Base-by-base conservation (phyloP, 352 stramenopile species). In the Pythium sukuiense region DNA sequence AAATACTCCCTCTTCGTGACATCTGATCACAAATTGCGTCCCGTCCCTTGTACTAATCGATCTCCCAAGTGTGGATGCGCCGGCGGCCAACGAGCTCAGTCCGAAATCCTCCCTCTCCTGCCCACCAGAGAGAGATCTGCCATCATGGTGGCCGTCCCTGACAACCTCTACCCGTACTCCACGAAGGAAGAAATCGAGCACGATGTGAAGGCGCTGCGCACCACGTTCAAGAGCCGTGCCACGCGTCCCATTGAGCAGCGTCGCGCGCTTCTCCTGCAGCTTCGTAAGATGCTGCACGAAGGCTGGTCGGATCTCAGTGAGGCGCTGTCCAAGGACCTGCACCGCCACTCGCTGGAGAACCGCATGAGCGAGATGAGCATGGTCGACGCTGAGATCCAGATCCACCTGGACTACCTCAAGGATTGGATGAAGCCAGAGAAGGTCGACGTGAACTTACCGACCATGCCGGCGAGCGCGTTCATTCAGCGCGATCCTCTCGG, bases 401-500 rank as follows among this genome's bases (percentile, higher is more conserved):
- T 89, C 32, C 73, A 89, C 33, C 65, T 92, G 18, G 80, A 89
- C 65, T 81, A 85, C 61, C 59, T 92, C 30, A 65, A 79, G 29
- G 72, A 81, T 45, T 90, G 82, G 80, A 60, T 80, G 33, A 71
- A 77, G 41, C 81, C 86, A 2, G 70, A 83, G 67, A 68, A 72
- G 18, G 73, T 89, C n/a, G 65, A 57, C 66, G 89, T 72, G 49
- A 83, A 82, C 56, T 48, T 90, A 37, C 57, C 65, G 59, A 87
- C 81, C 62, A 64, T 89, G 24, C 80, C 83, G 1, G 74, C 84
- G 55, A 57, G 55, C 27, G 78, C 77, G 56, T 87, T 76, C 55
- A 63, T 95, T 30, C 72, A 85, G 41, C 68, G 70, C 2, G 85
- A 94, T 35, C 83, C 86, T n/a, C 74, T 94, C 26, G 88, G 92